A percentile compares a stretch with the other conserved stretches of the same genome.
Conservation (phyloP, 805 yeast species). For the Middelhovenomyces tepae region DNA sequence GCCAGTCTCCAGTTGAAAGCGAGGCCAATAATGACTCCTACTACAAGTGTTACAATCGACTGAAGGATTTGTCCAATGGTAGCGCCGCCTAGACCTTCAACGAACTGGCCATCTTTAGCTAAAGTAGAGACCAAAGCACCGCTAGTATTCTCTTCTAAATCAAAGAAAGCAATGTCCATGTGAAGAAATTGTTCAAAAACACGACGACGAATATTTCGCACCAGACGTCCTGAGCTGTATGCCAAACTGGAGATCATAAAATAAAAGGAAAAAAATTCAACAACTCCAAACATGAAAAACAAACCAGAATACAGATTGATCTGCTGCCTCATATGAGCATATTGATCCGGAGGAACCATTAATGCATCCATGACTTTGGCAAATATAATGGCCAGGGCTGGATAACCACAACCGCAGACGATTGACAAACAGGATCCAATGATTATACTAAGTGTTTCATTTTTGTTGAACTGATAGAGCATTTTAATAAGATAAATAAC, state of each 20-base stretch:
- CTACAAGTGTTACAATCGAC: constrained; percentile 30
- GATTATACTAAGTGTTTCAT: constrained; percentile 19
- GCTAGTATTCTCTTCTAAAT: constrained; percentile 28
- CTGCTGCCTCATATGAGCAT: constrained; percentile 26
- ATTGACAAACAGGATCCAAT: constrained; percentile 22
- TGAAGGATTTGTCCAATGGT: constrained; percentile 32
- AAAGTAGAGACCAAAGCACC: constrained; percentile 31
- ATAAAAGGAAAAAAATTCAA: constrained; percentile 21
- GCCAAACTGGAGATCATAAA: constrained; percentile 20
- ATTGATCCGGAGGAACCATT: constrained; percentile 26
- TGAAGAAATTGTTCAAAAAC: constrained; percentile 28
- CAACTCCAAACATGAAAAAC: constrained; percentile 28
- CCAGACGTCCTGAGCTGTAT: constrained; percentile 25
- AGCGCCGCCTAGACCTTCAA: constrained; percentile 34
- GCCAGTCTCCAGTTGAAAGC: constrained; percentile 34
- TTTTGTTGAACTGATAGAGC: constrained; percentile 19
- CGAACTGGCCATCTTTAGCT: constrained; percentile 33
- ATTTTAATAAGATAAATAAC: constrained; percentile 10
- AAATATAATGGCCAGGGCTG: constrained; percentile 29
- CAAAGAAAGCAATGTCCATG: constrained; percentile 31
- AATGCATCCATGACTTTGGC: constrained; percentile 29
- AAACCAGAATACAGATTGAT: constrained; percentile 28
- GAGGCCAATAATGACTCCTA: constrained; percentile 32
- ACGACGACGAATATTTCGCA: constrained; percentile 25
- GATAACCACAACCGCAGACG: constrained; percentile 31